Percentiles rank a stretch among this genome's conserved stretches.
Evolutionary conservation across 441 rosid species (phyloP).

Genomic region (Jatropha podagrica): DNA sequence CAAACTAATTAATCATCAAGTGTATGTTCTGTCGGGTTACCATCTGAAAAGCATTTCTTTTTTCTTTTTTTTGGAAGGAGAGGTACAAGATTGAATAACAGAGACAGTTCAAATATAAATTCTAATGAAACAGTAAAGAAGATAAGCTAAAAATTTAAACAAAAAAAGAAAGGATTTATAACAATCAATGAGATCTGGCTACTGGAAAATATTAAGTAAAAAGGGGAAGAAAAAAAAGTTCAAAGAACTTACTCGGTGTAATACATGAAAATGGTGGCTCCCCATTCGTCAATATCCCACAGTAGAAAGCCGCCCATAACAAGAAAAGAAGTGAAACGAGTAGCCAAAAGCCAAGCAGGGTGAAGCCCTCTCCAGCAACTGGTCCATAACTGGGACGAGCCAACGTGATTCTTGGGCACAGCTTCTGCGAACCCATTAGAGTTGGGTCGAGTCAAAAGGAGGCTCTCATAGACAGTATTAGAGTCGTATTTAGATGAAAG

Average conservation of each 20-base stretch:
- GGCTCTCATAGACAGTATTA: constrained; percentile 45
- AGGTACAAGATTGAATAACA: no score
- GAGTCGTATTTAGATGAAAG: constrained; percentile 37
- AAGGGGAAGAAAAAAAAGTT: constrained; percentile 34
- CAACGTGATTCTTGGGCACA: constrained; percentile 45
- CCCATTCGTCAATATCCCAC: constrained; percentile 71
- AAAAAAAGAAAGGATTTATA: no score
- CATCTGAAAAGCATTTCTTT: no score
- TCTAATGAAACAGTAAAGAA: no score
- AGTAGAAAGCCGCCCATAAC: constrained; percentile 52
- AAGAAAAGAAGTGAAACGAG: constrained; percentile 55
- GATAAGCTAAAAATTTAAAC: no score
- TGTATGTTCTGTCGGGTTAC: no score
- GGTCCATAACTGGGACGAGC: constrained; percentile 59
- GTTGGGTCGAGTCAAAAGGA: constrained; percentile 32
- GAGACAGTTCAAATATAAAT: no score
- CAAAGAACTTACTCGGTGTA: constrained; percentile 69
- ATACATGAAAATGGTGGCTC: constrained; percentile 56
- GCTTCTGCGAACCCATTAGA: constrained; percentile 28
- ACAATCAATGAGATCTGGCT: no score
- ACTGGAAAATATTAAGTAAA: not conserved
- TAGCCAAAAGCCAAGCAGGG: constrained; percentile 67
- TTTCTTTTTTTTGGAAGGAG: no score
- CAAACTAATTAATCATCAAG: not conserved
- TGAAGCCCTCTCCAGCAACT: constrained; percentile 78